A percentile compares a stretch with the other conserved stretches of the same genome.
These are phyloP conservation scores for Nigrospora osmanthi DNA, from an alignment of 2,329 filamentous ascomycete genomes.

Conservation along the genomic window DNA sequence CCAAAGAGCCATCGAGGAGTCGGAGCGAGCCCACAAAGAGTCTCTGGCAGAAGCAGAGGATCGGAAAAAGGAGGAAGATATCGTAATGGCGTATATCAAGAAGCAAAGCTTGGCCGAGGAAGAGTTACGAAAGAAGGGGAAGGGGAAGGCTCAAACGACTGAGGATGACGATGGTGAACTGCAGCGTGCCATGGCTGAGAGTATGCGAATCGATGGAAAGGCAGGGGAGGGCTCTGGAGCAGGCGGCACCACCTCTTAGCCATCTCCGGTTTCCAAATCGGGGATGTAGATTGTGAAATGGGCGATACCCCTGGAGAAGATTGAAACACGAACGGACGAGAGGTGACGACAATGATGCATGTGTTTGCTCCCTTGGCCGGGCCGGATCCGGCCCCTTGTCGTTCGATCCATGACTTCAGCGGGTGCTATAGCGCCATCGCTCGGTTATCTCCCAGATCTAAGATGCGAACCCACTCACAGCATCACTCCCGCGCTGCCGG, in stretches of 20 bases:
- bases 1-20: slow-evolving; percentile 38
- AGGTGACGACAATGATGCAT: no score
- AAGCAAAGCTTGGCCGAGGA: slow-evolving; percentile 69
- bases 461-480: no score
- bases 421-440: no score
- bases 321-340: no score
- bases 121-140: slow-evolving; percentile 34
- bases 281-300: no score
- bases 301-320: background rate
- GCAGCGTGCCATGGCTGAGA: slow-evolving; percentile 18
- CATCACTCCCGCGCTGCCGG: no score
- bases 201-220: slow-evolving; percentile 8
- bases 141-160: slow-evolving; percentile 20
- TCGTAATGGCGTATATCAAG: slow-evolving; percentile 69
- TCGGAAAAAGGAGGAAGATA: slow-evolving; percentile 57
- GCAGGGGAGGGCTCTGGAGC: slow-evolving; percentile 4
- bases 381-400: no score
- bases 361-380: no score
- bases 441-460: no score
- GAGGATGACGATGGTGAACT: slow-evolving; percentile 16
- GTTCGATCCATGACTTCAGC: no score
- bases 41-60: slow-evolving; percentile 32
- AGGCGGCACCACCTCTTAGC: background rate
- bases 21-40: slow-evolving; percentile 33
- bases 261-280: no score